Base-by-base conservation (phyloP, 2,329 filamentous ascomycete species). In the Knufia petricola region DNA sequence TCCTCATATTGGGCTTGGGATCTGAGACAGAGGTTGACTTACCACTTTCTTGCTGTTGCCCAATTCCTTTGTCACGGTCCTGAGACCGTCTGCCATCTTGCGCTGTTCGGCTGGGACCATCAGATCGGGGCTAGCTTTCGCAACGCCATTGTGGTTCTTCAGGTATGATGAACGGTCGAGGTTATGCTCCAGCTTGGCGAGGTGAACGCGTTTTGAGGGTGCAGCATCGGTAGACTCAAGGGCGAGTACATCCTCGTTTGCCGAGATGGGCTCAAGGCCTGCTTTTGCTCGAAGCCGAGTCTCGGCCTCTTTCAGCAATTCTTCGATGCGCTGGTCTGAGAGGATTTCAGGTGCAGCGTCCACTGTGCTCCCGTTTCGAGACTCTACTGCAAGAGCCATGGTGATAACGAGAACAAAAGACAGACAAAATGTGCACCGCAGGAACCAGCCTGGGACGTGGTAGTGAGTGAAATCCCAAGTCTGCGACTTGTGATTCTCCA, bases 1-100 rank as follows among this genome's bases (percentile, higher is more conserved):
- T 89, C 85, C 79, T 90, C 85, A 87, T 79, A 52, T 51, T 47
- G 52, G 26, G 41, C 34, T n/a, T n/a, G n/a, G n/a, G n/a, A 10
- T 28, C 44, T 43, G 15, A 39, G 21, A 48, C 17, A 48, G 34
- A n/a, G 52, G 4, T 13, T 46, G 28, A 55, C 71, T 60, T 73
- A 81, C 78, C 70, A 79, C 72, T 54, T 66, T 65, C 44, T 65
- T 67, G 51, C 66, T 64, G 51, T 66, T 66, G 61, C 71, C 72
- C 30, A 64, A 61, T n/a, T 74, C 61, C 9, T 73, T 72, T 56
- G 76, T 73, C 15, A 81, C 73, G 53, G 70, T 70, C 55, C 74
- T 70, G 52, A 74, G 63, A n/a, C 67, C 65, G 49, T 71, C 69
- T 45, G 73, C 66, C 41, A 72, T 61, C 47, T 66, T 66, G 56